Base-by-base conservation (phyloP, 768 basidiomycete genomes). In the Amanita polypyramis region DNA sequence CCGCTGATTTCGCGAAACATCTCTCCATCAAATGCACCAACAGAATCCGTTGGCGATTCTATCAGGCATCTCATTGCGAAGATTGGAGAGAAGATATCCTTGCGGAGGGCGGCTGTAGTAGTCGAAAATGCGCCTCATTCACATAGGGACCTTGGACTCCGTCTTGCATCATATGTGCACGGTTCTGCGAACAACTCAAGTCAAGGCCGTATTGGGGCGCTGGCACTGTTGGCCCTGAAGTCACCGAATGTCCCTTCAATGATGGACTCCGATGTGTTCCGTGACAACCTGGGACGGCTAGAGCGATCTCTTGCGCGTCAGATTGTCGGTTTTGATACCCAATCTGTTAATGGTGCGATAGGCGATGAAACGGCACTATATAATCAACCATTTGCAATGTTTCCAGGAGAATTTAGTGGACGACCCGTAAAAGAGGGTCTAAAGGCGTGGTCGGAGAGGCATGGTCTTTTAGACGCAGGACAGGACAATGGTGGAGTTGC, bases 301-400 rank as follows among this genome's bases (percentile, higher is more conserved):
- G 80, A 85, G 54, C 79, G 87, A 19, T 76, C 83, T 2, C 53
- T 95, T n/a, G 85, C 83, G 8, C 75, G 90, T 35, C 93, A 95
- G 64, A 82, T 91, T 43, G 79, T 80, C 17, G 93, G 91, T 2
- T 83, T 93, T 58, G 79, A 86, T 21, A 88, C 88, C 0, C 63
- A 65, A 12, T 68, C 67, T 0, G 67, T 91, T 15, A 63, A 58
- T 21, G 54, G 62, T 19, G 45, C 54, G n/a, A 35, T 60, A 5
- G 60, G 57, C 32, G 56, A 59, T 4, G 78, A 80, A 47, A 75
- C 72, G 2, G 76, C 78, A 5, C 62, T 91, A 39, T 86, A 86
- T 58, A 70, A 75, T 21, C 88, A 90, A 55, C 76, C 77, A 4
- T 85, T 90, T 55, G 76, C 80, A 61, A 88, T 81, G 67, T 73